Base-by-base conservation (phyloP, 306 rosid genomes). In the Dalbergia cultrata region DNA sequence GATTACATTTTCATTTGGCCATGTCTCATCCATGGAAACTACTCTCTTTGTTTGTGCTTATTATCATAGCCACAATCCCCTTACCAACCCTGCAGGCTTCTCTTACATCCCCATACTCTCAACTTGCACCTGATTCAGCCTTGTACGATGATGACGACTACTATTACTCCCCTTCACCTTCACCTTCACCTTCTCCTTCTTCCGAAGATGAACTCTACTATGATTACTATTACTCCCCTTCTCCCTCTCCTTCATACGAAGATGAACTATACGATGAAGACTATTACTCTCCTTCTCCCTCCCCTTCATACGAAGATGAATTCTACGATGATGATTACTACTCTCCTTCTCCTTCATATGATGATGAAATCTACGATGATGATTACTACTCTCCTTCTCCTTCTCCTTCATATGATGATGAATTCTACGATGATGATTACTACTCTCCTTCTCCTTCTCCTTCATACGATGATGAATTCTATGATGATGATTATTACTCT, bases 271-370 rank as follows among this genome's bases (percentile, higher is more conserved):
- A 49, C 17, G 16, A 61, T 13, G 67, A 61, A 1, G 39, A 53
- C 14, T 53, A 53, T n/a, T 53, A 53, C 19, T 53, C 58, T 53
- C 59, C 59, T 16, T 11, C 60, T 13, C 60, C 60, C n/a, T 53
- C 58, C 0, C 58, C 58, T 11, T 13, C 54, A 11, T 11, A 37
- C 53, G 53, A 11, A 12, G 53, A 47, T 47, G 53, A 47, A 37
- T 43, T 43, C 18, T 52, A 52, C 1, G 60, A 54, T 17, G 19
- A 54, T n/a, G 50, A 44, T 44, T 52, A 52, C 7, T 52, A 34
- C 45, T 9, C 78, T 63, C 47, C 84, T 66, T 59, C 83, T 35
- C 64, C 85, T 41, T 19, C 74, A 18, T 84, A 79, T 4, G 22
- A 35, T 1, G 75, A 68, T 10, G 64, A 74, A 1, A 22, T 22